A percentile compares a stretch with the other conserved stretches of the same genome.
Evolutionary conservation across 768 basidiomycete genomes (phyloP).

Genomic region (Tephrocybe rancida): DNA sequence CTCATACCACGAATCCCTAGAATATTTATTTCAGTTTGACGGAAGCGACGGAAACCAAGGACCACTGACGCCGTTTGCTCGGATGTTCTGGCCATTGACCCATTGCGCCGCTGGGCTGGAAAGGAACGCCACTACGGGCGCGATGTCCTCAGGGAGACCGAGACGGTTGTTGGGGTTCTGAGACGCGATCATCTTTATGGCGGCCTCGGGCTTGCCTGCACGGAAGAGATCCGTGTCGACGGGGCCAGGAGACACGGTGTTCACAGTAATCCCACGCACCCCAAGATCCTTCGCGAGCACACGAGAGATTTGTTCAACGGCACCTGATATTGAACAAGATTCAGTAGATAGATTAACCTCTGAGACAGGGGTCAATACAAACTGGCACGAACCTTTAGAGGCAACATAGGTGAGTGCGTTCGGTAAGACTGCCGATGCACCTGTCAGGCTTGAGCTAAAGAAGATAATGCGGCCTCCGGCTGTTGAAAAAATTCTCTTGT

Average conservation of each 20-base stretch:
- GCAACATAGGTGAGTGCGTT: conserved; percentile 54
- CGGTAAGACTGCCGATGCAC: conserved; percentile 43
- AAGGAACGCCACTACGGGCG: conserved; percentile 54
- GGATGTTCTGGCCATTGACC: conserved; percentile 61
- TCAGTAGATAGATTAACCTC: background rate
- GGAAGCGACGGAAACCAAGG: background rate
- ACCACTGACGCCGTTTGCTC: conserved; percentile 56
- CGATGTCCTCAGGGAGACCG: conserved; percentile 54
- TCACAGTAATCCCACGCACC: conserved; percentile 53
- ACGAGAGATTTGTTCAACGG: conserved; percentile 59
- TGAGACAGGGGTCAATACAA: background rate
- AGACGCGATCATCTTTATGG: conserved; percentile 46
- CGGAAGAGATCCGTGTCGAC: conserved; percentile 60
- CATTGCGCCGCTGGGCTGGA: conserved; percentile 54
- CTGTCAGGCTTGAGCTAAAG: conserved; percentile 54
- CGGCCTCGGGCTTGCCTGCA: conserved; percentile 48
- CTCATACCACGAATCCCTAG: conserved; percentile 1
- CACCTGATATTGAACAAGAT: conserved; percentile 31
- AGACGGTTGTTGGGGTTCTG: conserved; percentile 50
- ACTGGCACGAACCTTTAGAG: conserved; percentile 38
- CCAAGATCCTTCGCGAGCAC: conserved; percentile 65
- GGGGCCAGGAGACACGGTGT: conserved; percentile 58
- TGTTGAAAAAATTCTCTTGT: conserved; percentile 18
- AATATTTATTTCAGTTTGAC: background rate
- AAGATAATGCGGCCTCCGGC: conserved; percentile 60